Conservation (phyloP, 2,329 filamentous ascomycete species). For the Penicillium sp. region DNA sequence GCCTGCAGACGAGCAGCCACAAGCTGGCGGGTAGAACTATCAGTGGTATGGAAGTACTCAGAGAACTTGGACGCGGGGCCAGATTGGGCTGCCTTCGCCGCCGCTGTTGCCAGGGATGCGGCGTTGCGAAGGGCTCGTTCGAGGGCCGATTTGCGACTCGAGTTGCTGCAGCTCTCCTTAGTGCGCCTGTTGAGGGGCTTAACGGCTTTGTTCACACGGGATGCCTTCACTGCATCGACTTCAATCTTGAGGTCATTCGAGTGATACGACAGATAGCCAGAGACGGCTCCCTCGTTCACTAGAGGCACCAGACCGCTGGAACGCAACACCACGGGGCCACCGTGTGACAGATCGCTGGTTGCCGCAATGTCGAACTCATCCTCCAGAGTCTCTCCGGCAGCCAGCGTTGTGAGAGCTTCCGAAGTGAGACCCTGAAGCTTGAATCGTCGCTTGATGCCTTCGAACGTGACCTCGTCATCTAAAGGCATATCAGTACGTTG, state of each 20-base stretch:
- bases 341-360: slow-evolving; percentile 50
- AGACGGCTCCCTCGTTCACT: slow-evolving; percentile 59
- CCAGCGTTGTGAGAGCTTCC: slow-evolving; percentile 39
- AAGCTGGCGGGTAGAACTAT: slow-evolving; percentile 51
- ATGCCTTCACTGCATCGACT: slow-evolving; percentile 63
- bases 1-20: slow-evolving; percentile 60
- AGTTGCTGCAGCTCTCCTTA: slow-evolving; percentile 62
- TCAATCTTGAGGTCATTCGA: slow-evolving; percentile 65
- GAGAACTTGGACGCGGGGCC: slow-evolving; percentile 43
- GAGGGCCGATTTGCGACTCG: slow-evolving; percentile 53
- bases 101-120: slow-evolving; percentile 51
- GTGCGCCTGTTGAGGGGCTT: slow-evolving; percentile 52
- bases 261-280: slow-evolving; percentile 62
- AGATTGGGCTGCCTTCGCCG: slow-evolving; percentile 59
- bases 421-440: slow-evolving; percentile 36
- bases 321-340: slow-evolving; percentile 63
- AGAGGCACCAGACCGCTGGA: slow-evolving; percentile 64
- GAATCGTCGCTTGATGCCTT: slow-evolving; percentile 40
- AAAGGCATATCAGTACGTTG: not conserved
- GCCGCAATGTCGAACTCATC: slow-evolving; percentile 46
- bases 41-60: slow-evolving; percentile 69
- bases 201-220: slow-evolving; percentile 57
- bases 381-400: slow-evolving; percentile 37
- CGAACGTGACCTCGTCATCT: slow-evolving; percentile 41
- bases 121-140: slow-evolving; percentile 62